Percentiles rank a stretch among this genome's conserved stretches.
These are phyloP conservation scores for Pythium graminicola DNA, from an alignment of 352 stramenopile species.

Conservation along the genomic window DNA sequence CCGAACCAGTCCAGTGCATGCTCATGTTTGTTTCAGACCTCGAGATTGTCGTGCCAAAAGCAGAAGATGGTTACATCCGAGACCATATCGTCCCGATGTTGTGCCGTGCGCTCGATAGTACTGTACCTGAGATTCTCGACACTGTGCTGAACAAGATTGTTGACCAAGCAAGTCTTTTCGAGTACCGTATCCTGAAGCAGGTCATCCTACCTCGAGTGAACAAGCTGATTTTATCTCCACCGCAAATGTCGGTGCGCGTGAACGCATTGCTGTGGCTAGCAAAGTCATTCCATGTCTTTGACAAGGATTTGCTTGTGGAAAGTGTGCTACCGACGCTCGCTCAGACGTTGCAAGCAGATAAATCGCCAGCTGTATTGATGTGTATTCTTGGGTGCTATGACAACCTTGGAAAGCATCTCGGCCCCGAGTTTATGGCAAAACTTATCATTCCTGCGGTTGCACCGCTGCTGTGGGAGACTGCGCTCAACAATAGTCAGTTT, in stretches of 20 bases:
- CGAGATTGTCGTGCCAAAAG: slow-evolving; percentile 75
- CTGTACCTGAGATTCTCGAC: slow-evolving; percentile 79
- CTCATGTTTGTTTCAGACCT: slow-evolving; percentile 87
- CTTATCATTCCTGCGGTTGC: slow-evolving; percentile 76
- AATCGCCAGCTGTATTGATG: slow-evolving; percentile 81
- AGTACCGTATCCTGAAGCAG: slow-evolving; percentile 86
- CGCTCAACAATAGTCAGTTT: slow-evolving; percentile 76
- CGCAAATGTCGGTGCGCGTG: slow-evolving; percentile 77
- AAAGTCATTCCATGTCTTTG: slow-evolving; percentile 86
- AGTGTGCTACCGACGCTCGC: slow-evolving; percentile 72
- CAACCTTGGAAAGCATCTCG: slow-evolving; percentile 82
- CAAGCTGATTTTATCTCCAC: slow-evolving; percentile 78
- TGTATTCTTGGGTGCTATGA: slow-evolving; percentile 85
- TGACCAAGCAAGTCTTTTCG: slow-evolving; percentile 79
- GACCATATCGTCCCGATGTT: slow-evolving; percentile 86
- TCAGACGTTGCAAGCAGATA: slow-evolving; percentile 70
- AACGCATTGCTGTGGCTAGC: slow-evolving; percentile 81
- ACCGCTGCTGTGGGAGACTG: slow-evolving; percentile 72
- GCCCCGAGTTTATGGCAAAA: slow-evolving; percentile 76
- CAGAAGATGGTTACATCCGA: slow-evolving; percentile 83
- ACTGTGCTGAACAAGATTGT: slow-evolving; percentile 87
- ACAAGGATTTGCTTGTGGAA: slow-evolving; percentile 82
- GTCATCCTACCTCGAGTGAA: slow-evolving; percentile 82
- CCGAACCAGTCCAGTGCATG: slow-evolving; percentile 86
- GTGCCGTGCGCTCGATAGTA: slow-evolving; percentile 75